Base-by-base conservation (phyloP, 2,329 filamentous ascomycete genomes). In the Ophiocordyceps robertsii region DNA sequence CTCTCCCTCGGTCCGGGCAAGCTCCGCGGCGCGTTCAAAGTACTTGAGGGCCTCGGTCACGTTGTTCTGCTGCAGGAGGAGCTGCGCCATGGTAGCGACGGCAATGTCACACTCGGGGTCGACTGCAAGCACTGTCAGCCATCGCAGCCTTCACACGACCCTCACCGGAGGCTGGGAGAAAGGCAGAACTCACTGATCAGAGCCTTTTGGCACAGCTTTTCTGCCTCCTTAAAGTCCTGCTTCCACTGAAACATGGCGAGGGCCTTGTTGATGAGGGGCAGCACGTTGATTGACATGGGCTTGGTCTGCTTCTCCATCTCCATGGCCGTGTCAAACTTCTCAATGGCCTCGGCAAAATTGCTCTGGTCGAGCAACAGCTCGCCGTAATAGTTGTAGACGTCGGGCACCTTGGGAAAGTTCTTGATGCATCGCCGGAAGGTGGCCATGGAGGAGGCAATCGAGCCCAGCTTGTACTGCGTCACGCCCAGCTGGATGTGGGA, bases 321-420 rank as follows among this genome's bases (percentile, higher is more conserved):
- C 51, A 96, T 89, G n/a, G 92, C 92, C 24, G 82, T 92, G 62
- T 98, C 92, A 57, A 98, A 98, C 68, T 95, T 95, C 68, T 95
- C 85, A 49, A 98, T 88, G 24, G 92, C 92, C 62, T 98, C 90
- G 45, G 85, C 73, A 66, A 82, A 96, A 65, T 95, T 95, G 65
- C 87, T 82, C 70, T 96, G 92, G 70, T 98, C 92, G 42, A 98
- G 80, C 44, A 98, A 75, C 44, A 98, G 75, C 69, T 98, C 92
- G 56, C 92, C 92, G 57, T 95, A 96, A 76, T 98, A 98, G 75
- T 98, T 98, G 75, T 96, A 98, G 35, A 96, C 92, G 59, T 98
- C 92, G 6, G 90, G 89, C 11, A 94, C 86, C 60, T 90, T 85
- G 57, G 88, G 84, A 59, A 98, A 98, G 68, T 95, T 95, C 81